Percentiles rank a stretch among this genome's conserved stretches.
These are phyloP conservation scores for Phytopythium helicoides DNA, from an alignment of 352 stramenopile species.

Conservation along the genomic window DNA sequence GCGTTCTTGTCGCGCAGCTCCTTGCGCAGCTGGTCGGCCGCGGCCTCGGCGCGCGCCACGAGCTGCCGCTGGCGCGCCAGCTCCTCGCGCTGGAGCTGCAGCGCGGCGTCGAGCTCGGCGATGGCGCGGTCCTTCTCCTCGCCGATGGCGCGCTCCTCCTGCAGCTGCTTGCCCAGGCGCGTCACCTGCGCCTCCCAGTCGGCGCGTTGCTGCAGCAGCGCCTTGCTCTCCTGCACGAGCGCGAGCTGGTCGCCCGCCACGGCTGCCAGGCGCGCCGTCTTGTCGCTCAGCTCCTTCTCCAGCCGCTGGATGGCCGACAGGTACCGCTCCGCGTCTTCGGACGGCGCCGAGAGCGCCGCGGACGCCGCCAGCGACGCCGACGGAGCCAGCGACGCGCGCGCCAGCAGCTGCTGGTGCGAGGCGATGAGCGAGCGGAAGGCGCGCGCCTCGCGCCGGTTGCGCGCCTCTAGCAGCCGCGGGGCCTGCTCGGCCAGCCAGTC, in stretches of 20 bases:
- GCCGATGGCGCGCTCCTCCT: conserved; percentile 62
- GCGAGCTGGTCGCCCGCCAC: conserved; percentile 60
- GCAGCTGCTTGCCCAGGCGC: conserved; percentile 50
- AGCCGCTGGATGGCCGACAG: conserved; percentile 62
- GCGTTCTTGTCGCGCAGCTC: conserved; percentile 52
- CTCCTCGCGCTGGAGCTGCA: conserved; percentile 52
- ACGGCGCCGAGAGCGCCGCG: neutral
- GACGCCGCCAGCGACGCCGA: conserved; percentile 13
- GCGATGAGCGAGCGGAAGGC: conserved; percentile 55
- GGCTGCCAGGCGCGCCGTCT: conserved; percentile 52
- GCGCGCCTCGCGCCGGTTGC: conserved; percentile 61
- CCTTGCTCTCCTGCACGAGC: conserved; percentile 73
- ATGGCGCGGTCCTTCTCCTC: conserved; percentile 69
- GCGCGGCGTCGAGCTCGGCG: conserved; percentile 53
- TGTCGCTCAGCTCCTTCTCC: conserved; percentile 64
- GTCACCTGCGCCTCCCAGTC: conserved; percentile 52
- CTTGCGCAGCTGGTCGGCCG: conserved; percentile 32
- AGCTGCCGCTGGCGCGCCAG: conserved; percentile 49
- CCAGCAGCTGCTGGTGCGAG: conserved; percentile 71
- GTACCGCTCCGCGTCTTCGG: conserved; percentile 34
- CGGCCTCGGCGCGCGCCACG: conserved; percentile 49
- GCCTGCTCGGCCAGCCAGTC: conserved; percentile 36
- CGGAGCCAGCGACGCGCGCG: conserved; percentile 17
- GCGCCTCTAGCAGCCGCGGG: conserved; percentile 53
- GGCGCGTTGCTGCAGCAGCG: conserved; percentile 60